phyloP scores from a whole-genome alignment of 192 early-diverging fungal species.

The Neocallimastix lanati region DNA sequence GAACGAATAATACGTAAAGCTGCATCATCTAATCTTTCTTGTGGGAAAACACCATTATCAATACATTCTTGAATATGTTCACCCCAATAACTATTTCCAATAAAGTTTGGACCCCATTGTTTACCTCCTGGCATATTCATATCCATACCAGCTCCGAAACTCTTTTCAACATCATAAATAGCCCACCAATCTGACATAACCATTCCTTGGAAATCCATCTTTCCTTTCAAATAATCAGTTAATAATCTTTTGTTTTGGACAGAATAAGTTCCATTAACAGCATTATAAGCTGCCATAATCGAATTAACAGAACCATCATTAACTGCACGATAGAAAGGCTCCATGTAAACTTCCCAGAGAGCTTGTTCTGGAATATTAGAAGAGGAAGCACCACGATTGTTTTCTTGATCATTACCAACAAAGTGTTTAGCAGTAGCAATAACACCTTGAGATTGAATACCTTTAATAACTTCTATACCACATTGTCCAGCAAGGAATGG shows the following conservation, averaged over 20 bases:
- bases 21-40: no score
- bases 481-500: no score
- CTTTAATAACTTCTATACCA: constrained; percentile 2
- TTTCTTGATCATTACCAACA: constrained; percentile 29
- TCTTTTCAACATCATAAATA: constrained; percentile 7
- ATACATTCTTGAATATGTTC: background rate
- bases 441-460: constrained; percentile 24
- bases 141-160: constrained; percentile 21
- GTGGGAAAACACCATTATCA: background rate
- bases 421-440: constrained; percentile 31
- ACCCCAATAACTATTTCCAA: no score
- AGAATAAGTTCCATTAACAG: constrained; percentile 29
- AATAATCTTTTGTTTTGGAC: constrained; percentile 25
- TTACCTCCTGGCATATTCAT: constrained; percentile 12
- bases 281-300: constrained; percentile 44
- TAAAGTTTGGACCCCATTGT: no score
- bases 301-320: constrained; percentile 28
- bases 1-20: no score
- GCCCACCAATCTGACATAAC: constrained; percentile 46
- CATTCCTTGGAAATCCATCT: constrained; percentile 41
- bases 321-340: constrained; percentile 25
- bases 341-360: constrained; percentile 34
- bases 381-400: constrained; percentile 6
- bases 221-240: constrained; percentile 21
- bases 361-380: constrained; percentile 28